Base-by-base conservation (phyloP, 768 basidiomycete species). In the Boletus sp. region DNA sequence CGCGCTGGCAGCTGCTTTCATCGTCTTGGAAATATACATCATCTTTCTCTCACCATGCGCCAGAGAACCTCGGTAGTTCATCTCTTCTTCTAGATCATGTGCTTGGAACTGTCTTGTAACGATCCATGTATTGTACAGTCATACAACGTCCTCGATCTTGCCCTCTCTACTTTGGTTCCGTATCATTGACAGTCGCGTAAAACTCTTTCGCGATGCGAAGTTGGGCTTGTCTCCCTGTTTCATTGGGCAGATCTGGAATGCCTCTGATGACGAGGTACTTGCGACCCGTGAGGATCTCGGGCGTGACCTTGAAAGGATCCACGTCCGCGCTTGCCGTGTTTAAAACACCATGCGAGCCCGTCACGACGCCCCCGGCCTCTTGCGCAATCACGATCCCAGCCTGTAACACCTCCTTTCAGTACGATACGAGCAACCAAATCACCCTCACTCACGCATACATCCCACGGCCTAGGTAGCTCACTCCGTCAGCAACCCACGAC, bases 351-450 rank as follows among this genome's bases (percentile, higher is more conserved):
- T 86, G 78, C 46, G 84, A 85, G 33, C 91, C 93, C 17, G 88
- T 86, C 30, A 90, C 83, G 11, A 86, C 73, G 14, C 87, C 83
- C 6, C 96, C 96, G 0, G 95, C 90, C 68, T 96, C 96, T 56
- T 90, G 81, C 0, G 90, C 88, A 56, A 98, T 95, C 61, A 96
- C 85, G 13, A 90, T 84, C 0, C 94, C 96, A 3, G 96, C 93
- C 76, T 83, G 62, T 10, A n/a, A 34, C 13, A n/a, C 21, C 15
- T 2, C 44, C 14, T 9, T 17, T 51, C 43, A 58, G 52, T 3
- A 48, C 4, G 4, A 38, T 25, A 37, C 35, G 8, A 29, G 19
- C 30, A 11, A 29, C 3, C 34, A 13, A 39, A 27, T 5, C 23
- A 33, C 3, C 8, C 29, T 17, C 39, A 73, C 79, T 68, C 60